Percentiles rank a stretch among this genome's conserved stretches.
Conservation (phyloP, 192 early-diverging fungal species). For the Helicostylum pulchrum region DNA sequence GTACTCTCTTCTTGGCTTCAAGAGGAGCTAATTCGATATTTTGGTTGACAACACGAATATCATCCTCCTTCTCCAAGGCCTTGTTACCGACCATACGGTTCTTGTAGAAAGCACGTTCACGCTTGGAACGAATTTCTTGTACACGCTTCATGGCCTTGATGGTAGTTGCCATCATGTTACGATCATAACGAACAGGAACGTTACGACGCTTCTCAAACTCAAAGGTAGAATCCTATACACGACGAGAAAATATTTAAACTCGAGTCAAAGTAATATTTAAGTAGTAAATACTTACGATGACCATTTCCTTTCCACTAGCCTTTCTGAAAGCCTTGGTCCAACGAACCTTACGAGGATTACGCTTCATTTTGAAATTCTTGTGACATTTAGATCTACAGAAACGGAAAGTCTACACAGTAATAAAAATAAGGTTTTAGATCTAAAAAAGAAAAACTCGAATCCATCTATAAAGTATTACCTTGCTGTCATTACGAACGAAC, state of each 20-base stretch:
- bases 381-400: slow-evolving; percentile 99
- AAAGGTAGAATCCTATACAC: slow-evolving; percentile 81
- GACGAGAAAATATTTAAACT: too few species aligned
- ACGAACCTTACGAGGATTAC: slow-evolving; percentile 97
- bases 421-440: background rate
- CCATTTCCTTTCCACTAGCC: slow-evolving; percentile 99
- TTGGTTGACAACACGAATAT: slow-evolving; percentile 74
- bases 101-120: slow-evolving; percentile 93
- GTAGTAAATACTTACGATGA: slow-evolving; percentile 86
- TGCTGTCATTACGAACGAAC: slow-evolving; percentile 98
- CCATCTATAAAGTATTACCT: slow-evolving; percentile 47
- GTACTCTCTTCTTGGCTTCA: slow-evolving; percentile 46
- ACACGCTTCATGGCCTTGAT: slow-evolving; percentile 99
- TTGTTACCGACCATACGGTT: slow-evolving; percentile 86
- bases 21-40: slow-evolving; percentile 84
- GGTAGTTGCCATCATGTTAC: slow-evolving; percentile 94
- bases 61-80: slow-evolving; percentile 72
- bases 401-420: slow-evolving; percentile 68
- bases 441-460: background rate
- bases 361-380: slow-evolving; percentile 99
- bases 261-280: too few species aligned
- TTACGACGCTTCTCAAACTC: slow-evolving; percentile 99
- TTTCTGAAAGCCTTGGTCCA: slow-evolving; percentile 99
- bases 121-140: slow-evolving; percentile 87
- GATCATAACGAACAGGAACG: slow-evolving; percentile 96